phyloP scores from a whole-genome alignment of 2,329 filamentous ascomycete species.

The Dothideomycetes sp. region DNA sequence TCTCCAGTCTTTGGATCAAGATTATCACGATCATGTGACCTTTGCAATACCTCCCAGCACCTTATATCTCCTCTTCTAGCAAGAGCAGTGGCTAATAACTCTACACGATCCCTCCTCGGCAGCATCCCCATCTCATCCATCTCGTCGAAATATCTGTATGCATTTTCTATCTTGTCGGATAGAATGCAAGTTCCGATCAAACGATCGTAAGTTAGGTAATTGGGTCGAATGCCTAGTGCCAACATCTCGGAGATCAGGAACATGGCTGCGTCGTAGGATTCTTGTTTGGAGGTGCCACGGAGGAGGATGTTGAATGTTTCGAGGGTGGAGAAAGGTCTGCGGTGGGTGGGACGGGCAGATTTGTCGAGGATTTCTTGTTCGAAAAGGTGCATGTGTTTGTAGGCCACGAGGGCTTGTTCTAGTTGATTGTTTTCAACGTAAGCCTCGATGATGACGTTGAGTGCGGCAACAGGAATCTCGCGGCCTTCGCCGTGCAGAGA shows the following conservation, averaged over 20 bases:
- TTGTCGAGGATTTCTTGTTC: conserved; percentile 17
- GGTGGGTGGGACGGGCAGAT: not conserved
- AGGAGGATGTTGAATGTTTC: conserved; percentile 53
- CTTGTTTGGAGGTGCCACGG: conserved; percentile 19
- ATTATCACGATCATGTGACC: conserved; percentile 19
- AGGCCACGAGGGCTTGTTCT: conserved; percentile 47
- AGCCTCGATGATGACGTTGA: conserved; percentile 46
- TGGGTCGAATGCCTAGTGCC: conserved; percentile 44
- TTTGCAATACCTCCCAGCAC: conserved; percentile 28
- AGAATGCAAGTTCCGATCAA: conserved; percentile 47
- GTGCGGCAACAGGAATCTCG: conserved; percentile 41
- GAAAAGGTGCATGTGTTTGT: conserved; percentile 49
- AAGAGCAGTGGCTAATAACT: conserved; percentile 18
- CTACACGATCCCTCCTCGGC: conserved; percentile 17
- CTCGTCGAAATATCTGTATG: conserved; percentile 25
- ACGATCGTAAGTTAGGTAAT: conserved; percentile 52
- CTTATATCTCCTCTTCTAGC: conserved; percentile 22
- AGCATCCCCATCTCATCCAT: conserved; percentile 25
- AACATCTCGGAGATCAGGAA: conserved; percentile 56
- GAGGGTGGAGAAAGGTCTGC: conserved; percentile 28
- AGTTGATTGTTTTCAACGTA: conserved; percentile 37
- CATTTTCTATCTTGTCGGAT: conserved; percentile 22
- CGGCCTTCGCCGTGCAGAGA: conserved; percentile 42
- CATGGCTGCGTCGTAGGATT: conserved; percentile 47
- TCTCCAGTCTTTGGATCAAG: not conserved